Evolutionary conservation across 257 asterid species (phyloP).

Genomic region (Nicotiana tabacum): DNA sequence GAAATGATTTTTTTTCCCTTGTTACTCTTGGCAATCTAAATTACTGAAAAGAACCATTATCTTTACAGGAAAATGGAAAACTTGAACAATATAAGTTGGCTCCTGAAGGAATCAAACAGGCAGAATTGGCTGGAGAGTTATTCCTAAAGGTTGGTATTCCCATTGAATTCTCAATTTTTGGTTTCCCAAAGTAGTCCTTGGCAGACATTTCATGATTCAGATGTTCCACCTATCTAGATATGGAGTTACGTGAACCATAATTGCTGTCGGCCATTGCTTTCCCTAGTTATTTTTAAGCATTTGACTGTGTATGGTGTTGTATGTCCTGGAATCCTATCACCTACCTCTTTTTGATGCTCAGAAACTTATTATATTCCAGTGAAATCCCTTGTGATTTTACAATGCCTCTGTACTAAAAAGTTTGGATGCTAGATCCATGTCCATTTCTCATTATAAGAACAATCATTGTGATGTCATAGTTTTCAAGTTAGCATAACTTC

Average conservation of each 20-base stretch:
- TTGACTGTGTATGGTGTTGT: not conserved
- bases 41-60: not conserved
- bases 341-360: not conserved
- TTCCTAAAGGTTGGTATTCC: slow-evolving; percentile 52
- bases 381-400: not conserved
- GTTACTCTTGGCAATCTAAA: not conserved
- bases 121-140: slow-evolving; percentile 66
- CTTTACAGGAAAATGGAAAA: slow-evolving; percentile 69
- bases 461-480: not conserved
- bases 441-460: not conserved
- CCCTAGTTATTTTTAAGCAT: not conserved
- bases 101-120: slow-evolving; percentile 78
- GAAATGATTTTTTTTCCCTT: not conserved
- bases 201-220: not conserved
- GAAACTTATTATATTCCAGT: not conserved
- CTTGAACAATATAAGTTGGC: slow-evolving; percentile 76
- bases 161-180: not conserved
- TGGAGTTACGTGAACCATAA: not conserved
- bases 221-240: not conserved
- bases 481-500: not conserved
- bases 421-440: not conserved
- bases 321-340: not conserved
- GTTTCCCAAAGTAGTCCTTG: not conserved
- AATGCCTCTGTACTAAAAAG: not conserved
- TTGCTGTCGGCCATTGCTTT: not conserved